A percentile compares a stretch with the other conserved stretches of the same genome.
phyloP scores from a whole-genome alignment of 371 early-diverging fungal genomes.

The Mucor circinelloides region DNA sequence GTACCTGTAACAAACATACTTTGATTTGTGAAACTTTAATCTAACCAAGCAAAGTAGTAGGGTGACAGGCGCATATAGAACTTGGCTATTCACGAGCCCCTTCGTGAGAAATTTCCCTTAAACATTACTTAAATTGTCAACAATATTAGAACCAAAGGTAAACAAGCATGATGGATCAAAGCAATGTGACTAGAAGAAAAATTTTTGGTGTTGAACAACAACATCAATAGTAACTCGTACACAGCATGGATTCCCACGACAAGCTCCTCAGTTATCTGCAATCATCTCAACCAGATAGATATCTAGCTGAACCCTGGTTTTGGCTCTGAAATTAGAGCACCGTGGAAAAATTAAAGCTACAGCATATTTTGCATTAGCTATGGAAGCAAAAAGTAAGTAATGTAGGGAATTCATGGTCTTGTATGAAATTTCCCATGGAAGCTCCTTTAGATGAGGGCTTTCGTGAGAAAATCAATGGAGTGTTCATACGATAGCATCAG shows the following conservation, averaged over 20 bases:
- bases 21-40: background rate
- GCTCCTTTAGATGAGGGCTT: background rate
- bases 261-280: background rate
- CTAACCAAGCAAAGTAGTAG: background rate
- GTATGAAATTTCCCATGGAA: background rate
- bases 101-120: background rate
- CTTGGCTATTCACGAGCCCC: background rate
- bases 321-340: background rate
- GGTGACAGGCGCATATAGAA: background rate
- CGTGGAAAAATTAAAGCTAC: background rate
- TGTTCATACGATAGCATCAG: background rate
- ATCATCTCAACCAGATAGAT: background rate
- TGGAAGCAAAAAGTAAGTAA: background rate
- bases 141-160: background rate
- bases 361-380: background rate
- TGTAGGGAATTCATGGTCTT: background rate
- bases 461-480: slow-evolving; percentile 3
- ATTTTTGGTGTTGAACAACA: slow-evolving; percentile 4
- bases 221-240: background rate
- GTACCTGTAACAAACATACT: background rate
- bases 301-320: background rate
- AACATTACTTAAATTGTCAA: background rate
- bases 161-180: background rate
- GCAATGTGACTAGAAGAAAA: slow-evolving; percentile 1
- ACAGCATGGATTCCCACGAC: background rate